A percentile compares a stretch with the other conserved stretches of the same genome.
These are phyloP conservation scores for Ogataea hybrid DNA, from an alignment of 1,139 yeast genomes.

Conservation along the genomic window DNA sequence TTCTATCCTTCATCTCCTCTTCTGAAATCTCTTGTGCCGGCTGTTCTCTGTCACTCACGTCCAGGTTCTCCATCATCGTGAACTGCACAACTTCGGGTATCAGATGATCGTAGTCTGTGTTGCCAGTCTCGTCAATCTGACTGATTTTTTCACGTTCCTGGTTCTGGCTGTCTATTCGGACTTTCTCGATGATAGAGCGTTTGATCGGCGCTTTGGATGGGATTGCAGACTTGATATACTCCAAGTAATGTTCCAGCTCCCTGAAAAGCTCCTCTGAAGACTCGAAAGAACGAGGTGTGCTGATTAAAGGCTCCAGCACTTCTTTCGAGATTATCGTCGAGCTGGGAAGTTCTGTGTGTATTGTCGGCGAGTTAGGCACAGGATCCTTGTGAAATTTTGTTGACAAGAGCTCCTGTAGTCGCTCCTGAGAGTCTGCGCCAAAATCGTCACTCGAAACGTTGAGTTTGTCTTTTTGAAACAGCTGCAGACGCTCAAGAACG, in stretches of 20 bases:
- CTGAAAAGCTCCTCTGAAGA: slow-evolving; percentile 16
- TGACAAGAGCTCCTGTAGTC: slow-evolving; percentile 8
- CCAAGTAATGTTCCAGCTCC: slow-evolving; percentile 13
- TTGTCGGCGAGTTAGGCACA: slow-evolving; percentile 7
- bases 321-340: slow-evolving; percentile 10
- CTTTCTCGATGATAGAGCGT: slow-evolving; percentile 22
- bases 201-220: slow-evolving; percentile 16
- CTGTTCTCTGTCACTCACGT: slow-evolving; percentile 14
- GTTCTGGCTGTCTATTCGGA: slow-evolving; percentile 18
- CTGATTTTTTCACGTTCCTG: slow-evolving; percentile 21
- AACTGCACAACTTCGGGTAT: slow-evolving; percentile 28
- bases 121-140: slow-evolving; percentile 1
- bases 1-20: too few relatives aligned
- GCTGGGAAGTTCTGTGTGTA: slow-evolving; percentile 8
- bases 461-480: slow-evolving; percentile 5
- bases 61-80: slow-evolving; percentile 27
- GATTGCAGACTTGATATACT: slow-evolving; percentile 11
- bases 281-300: slow-evolving; percentile 5
- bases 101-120: slow-evolving; percentile 15
- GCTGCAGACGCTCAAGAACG: slow-evolving; percentile 11
- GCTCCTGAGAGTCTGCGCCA: neutral
- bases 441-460: slow-evolving; percentile 8
- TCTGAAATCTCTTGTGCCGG: slow-evolving; percentile 6
- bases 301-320: slow-evolving; percentile 12
- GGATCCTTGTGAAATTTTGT: slow-evolving; percentile 7